Evolutionary conservation across 352 stramenopile genomes (phyloP).

Genomic region (Pilasporangium apinafurcum): DNA sequence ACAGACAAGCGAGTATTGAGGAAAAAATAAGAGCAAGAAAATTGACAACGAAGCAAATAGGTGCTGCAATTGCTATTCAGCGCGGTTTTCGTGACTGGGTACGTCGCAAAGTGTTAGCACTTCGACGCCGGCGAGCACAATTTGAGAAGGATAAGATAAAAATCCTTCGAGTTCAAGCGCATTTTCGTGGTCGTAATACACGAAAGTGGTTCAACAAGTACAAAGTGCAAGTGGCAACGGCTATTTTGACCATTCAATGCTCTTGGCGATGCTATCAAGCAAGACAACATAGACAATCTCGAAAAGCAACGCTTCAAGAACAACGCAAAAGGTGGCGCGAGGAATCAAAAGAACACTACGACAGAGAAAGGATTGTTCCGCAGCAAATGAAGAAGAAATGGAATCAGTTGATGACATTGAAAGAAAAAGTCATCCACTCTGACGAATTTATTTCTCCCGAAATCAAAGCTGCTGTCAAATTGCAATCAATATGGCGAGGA

Average conservation of each 20-base stretch:
- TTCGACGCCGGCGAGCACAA: constrained; percentile 34
- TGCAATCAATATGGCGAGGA: constrained; percentile 53
- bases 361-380: background rate
- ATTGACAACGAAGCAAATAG: constrained; percentile 10
- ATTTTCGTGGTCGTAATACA: constrained; percentile 32
- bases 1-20: constrained; percentile 4
- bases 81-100: constrained; percentile 31
- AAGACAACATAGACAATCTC: constrained; percentile 5
- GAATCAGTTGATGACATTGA: constrained; percentile 7
- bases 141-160: constrained; percentile 62
- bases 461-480: constrained; percentile 22
- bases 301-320: constrained; percentile 1
- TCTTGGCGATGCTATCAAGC: constrained; percentile 39
- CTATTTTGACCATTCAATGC: constrained; percentile 33
- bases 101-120: constrained; percentile 14
- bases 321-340: constrained; percentile 11
- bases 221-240: constrained; percentile 9
- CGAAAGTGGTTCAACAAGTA: constrained; percentile 20
- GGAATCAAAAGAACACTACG: constrained; percentile 14
- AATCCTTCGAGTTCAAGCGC: constrained; percentile 46
- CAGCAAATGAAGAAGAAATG: constrained; percentile 14
- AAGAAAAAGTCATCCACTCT: constrained; percentile 6
- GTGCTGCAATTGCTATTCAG: constrained; percentile 45
- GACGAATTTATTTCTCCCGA: constrained; percentile 7
- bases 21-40: constrained; percentile 1